Evolutionary conservation across 192 early-diverging fungal species (phyloP).

Genomic region (Allomyces macrogynus): DNA sequence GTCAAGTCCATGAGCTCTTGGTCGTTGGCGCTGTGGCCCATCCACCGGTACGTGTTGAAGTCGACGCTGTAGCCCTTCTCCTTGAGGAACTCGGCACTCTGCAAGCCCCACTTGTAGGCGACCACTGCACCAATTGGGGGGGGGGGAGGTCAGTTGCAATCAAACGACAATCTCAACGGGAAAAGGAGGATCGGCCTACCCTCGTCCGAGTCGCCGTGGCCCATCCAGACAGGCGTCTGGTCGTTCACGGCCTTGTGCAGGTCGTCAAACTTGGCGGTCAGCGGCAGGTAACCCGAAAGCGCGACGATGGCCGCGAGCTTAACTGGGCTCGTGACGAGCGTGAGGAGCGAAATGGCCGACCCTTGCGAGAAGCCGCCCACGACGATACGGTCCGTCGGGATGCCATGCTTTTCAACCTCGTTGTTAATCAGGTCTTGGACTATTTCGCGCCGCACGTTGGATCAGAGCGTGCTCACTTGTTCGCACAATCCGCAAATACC

Average conservation of each 20-base stretch:
- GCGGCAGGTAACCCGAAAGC: constrained; percentile 63
- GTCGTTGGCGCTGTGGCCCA: constrained; percentile 49
- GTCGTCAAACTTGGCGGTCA: constrained; percentile 18
- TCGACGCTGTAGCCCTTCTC: constrained; percentile 35
- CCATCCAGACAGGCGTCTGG: constrained; percentile 59
- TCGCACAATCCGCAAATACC: not conserved
- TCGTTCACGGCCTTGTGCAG: constrained; percentile 38
- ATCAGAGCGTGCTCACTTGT: constrained; percentile 1
- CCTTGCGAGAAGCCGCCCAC: constrained; percentile 91
- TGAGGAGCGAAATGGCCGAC: constrained; percentile 51
- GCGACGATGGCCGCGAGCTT: constrained; percentile 47
- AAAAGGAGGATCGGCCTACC: constrained; percentile 9
- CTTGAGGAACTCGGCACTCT: constrained; percentile 38
- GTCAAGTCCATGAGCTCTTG: constrained; percentile 53
- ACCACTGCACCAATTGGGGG: constrained; percentile 20
- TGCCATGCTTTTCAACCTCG: constrained; percentile 53
- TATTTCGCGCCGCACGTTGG: no score
- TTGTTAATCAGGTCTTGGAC: constrained; percentile 37
- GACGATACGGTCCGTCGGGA: constrained; percentile 62
- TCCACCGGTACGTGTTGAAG: constrained; percentile 57
- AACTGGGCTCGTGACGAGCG: constrained; percentile 43
- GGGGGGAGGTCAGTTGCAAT: not conserved
- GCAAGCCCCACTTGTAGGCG: constrained; percentile 44
- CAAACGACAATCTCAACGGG: not conserved
- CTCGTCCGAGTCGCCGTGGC: constrained; percentile 58